Evolutionary conservation across 495 filamentous ascomycete species (phyloP).

Genomic region (Tuber calosporum): DNA sequence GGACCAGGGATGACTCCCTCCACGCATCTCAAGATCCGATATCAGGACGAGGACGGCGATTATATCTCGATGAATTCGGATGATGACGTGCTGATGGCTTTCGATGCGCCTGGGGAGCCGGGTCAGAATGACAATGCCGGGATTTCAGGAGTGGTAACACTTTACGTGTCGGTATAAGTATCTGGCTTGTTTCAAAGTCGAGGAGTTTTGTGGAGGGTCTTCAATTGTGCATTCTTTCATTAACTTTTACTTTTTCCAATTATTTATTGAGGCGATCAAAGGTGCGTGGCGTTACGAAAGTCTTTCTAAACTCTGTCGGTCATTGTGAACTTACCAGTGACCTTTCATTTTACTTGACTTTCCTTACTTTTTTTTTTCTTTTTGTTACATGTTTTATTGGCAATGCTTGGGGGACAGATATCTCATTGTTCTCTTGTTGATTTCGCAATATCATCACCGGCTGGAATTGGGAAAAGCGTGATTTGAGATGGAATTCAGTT

Average conservation of each 20-base stretch:
- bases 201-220: not conserved
- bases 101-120: conserved; percentile 76
- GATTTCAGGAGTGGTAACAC: conserved; percentile 38
- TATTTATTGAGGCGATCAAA: not conserved
- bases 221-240: not conserved
- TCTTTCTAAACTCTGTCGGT: conserved; percentile 7
- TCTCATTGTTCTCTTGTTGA: not conserved
- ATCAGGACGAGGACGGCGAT: conserved; percentile 87
- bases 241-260: not conserved
- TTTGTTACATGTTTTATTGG: not conserved
- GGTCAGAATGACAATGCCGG: conserved; percentile 31
- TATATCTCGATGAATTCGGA: conserved; percentile 88
- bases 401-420: not conserved
- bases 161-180: conserved; percentile 28
- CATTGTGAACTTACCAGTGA: not conserved
- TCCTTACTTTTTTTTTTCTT: not conserved
- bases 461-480: not conserved
- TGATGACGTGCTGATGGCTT: conserved; percentile 89
- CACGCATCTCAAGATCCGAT: conserved; percentile 59
- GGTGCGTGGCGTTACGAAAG: conserved; percentile 3
- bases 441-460: not conserved
- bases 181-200: not conserved
- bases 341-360: not conserved
- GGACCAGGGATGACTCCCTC: conserved; percentile 18
- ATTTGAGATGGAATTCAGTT: not conserved